A percentile compares a stretch with the other conserved stretches of the same genome.
phyloP scores from a whole-genome alignment of 352 stramenopile species.

The Phytophthora foliorum region DNA sequence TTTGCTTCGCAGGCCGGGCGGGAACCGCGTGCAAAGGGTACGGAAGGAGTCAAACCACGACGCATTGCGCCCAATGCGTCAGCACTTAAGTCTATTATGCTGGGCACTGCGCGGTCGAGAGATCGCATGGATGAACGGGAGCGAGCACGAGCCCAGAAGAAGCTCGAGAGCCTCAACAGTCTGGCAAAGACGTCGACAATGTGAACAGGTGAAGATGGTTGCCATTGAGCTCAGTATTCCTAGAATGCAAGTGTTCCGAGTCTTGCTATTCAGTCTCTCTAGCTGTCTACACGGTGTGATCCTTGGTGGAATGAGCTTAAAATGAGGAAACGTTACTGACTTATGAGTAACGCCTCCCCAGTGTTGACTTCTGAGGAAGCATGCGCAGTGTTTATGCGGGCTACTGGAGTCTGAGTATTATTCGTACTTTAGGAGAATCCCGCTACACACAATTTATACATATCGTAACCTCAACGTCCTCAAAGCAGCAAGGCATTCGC shows the following conservation, averaged over 20 bases:
- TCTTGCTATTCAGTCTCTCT: too few relatives aligned
- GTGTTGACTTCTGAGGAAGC: too few relatives aligned
- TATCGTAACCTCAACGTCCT: too few relatives aligned
- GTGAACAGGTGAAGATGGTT: constrained; percentile 53
- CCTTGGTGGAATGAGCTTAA: too few relatives aligned
- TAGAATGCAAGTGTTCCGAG: background rate
- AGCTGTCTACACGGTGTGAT: constrained; percentile 56
- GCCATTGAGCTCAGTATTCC: background rate
- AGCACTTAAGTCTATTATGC: constrained; percentile 29
- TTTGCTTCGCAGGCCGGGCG: background rate
- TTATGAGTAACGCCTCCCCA: too few relatives aligned
- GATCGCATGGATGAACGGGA: constrained; percentile 38
- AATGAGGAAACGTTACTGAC: too few relatives aligned
- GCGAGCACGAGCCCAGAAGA: constrained; percentile 33
- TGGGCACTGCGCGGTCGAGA: constrained; percentile 36
- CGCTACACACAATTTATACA: too few relatives aligned
- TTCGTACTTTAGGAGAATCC: too few relatives aligned
- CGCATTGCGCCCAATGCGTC: constrained; percentile 36
- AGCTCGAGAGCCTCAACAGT: constrained; percentile 26
- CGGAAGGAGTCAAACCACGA: background rate
- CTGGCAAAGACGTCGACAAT: constrained; percentile 21
- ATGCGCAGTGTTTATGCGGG: too few relatives aligned
- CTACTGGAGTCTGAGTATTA: too few relatives aligned
- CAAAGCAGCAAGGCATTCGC: too few relatives aligned
- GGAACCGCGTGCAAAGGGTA: background rate